phyloP scores from a whole-genome alignment of 768 basidiomycete species.

The Coprinopsis marcescibilis region DNA sequence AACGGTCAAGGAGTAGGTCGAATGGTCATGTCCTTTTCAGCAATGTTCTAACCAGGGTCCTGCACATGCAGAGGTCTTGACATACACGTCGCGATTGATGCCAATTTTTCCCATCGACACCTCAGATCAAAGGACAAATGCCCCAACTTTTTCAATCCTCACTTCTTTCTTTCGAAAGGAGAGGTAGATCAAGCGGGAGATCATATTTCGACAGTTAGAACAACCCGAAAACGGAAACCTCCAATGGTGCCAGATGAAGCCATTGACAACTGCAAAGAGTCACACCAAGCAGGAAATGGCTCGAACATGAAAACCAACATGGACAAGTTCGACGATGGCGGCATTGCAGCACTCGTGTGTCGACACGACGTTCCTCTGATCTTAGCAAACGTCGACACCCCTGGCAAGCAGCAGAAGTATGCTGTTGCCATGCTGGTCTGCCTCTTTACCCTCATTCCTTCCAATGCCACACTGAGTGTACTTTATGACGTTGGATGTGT shows the following conservation, averaged over 20 bases:
- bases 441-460: conserved; percentile 21
- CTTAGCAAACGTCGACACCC: conserved; percentile 30
- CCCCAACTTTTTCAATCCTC: not conserved
- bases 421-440: conserved; percentile 24
- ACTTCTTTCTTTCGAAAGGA: not conserved
- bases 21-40: no score
- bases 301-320: not conserved
- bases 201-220: not conserved
- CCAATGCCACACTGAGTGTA: conserved; percentile 18
- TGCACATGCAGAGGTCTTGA: not conserved
- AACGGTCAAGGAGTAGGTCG: not conserved
- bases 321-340: conserved; percentile 23
- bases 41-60: no score
- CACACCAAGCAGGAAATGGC: not conserved
- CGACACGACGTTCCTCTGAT: conserved; percentile 28
- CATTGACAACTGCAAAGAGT: not conserved
- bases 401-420: conserved; percentile 20
- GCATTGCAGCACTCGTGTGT: conserved; percentile 32
- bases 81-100: not conserved
- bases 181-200: not conserved
- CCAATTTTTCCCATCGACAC: not conserved
- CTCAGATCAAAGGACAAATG: not conserved
- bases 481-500: conserved; percentile 32
- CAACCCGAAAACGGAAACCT: not conserved
- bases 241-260: not conserved